Evolutionary conservation across 116 monocot genomes (phyloP).

Genomic region (Phalaenopsis hybrid): DNA sequence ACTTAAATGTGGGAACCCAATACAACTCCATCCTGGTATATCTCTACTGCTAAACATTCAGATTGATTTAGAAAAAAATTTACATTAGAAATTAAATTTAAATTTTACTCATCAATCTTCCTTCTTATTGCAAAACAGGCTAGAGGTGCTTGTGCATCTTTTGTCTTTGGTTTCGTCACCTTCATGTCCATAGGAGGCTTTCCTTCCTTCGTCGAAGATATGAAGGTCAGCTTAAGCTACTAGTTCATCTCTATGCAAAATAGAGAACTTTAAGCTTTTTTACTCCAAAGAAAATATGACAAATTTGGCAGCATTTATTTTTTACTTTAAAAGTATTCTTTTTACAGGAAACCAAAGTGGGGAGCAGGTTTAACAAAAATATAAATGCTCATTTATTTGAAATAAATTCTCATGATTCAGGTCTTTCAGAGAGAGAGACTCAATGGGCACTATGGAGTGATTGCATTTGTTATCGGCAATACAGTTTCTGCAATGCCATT

Average conservation of each 20-base stretch:
- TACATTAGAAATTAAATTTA: not conserved
- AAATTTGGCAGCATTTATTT: not conserved
- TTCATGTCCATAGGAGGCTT: slow-evolving; percentile 99
- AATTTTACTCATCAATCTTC: not conserved
- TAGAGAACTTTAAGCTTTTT: not conserved
- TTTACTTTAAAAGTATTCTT: not conserved
- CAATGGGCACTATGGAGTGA: slow-evolving; percentile 91
- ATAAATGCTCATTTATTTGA: not conserved
- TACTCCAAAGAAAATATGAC: not conserved
- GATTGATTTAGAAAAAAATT: not conserved
- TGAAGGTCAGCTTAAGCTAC: slow-evolving; percentile 53
- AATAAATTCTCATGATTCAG: slow-evolving; percentile 22
- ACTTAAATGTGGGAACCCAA: slow-evolving; percentile 69
- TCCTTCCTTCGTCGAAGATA: slow-evolving; percentile 97
- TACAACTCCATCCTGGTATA: slow-evolving; percentile 79
- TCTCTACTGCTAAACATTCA: not conserved
- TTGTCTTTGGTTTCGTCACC: slow-evolving; percentile 94
- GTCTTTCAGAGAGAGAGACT: slow-evolving; percentile 91
- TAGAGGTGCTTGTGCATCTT: slow-evolving; percentile 86
- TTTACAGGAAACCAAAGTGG: not conserved
- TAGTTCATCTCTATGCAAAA: too few relatives aligned
- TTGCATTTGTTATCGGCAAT: slow-evolving; percentile 87
- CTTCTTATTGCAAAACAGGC: slow-evolving; percentile 46
- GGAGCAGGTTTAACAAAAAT: not conserved
- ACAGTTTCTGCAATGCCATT: slow-evolving; percentile 91